A percentile compares a stretch with the other conserved stretches of the same genome.
phyloP scores from a whole-genome alignment of 305 asterid species.

The Rubia balearica region DNA sequence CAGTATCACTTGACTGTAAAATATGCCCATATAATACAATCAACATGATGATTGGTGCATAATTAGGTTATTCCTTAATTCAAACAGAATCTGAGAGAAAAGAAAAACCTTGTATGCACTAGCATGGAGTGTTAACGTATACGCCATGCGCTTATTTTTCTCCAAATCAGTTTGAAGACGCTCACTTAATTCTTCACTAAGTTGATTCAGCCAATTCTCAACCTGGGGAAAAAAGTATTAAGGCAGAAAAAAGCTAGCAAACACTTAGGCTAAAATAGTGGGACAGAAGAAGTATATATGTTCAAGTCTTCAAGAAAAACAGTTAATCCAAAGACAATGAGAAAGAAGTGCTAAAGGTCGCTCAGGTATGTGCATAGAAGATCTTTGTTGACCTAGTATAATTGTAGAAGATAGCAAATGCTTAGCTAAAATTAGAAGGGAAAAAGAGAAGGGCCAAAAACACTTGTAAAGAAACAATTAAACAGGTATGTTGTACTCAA shows the following conservation, averaged over 20 bases:
- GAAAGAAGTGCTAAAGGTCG: not conserved
- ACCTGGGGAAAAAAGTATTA: slow-evolving; percentile 38
- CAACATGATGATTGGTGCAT: not conserved
- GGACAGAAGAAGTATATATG: not conserved
- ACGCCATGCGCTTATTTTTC: slow-evolving; percentile 89
- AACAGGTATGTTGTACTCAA: not conserved
- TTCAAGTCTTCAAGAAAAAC: not conserved
- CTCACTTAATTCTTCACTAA: slow-evolving; percentile 78
- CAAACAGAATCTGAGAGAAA: not conserved
- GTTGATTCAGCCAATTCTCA: slow-evolving; percentile 75
- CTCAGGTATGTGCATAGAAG: no score
- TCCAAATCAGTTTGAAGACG: slow-evolving; percentile 82
- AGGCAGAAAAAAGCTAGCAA: not conserved
- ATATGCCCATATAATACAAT: slow-evolving; percentile 11
- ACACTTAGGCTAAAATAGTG: not conserved
- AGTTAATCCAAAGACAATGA: not conserved
- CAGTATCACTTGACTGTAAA: slow-evolving; percentile 52
- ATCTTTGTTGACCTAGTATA: no score
- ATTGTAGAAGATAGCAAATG: not conserved
- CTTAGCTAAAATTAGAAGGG: not conserved
- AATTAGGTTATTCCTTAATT: not conserved
- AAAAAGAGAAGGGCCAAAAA: not conserved
- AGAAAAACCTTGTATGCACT: slow-evolving; percentile 68
- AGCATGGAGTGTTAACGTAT: slow-evolving; percentile 75
- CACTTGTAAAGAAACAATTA: not conserved